Evolutionary conservation across 345 rosid species (phyloP).

Genomic region (Eucalyptus cladocalyx): DNA sequence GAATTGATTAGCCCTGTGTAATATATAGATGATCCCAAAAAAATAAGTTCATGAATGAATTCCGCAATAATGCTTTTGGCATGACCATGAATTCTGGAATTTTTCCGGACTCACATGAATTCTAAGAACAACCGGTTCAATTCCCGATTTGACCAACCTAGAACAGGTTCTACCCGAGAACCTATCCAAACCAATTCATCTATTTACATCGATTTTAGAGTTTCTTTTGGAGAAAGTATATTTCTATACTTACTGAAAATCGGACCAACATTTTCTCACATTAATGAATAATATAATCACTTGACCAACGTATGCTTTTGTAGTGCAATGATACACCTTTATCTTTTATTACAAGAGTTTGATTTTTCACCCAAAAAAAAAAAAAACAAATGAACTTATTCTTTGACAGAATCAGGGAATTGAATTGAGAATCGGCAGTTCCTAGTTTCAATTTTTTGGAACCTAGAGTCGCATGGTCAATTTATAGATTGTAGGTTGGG

Average conservation of each 20-base stretch:
- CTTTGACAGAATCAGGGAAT: fast-evolving
- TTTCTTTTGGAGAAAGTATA: not conserved
- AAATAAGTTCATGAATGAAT: no score
- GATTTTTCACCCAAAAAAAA: not conserved
- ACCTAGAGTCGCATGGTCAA: not conserved
- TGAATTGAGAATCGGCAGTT: fast-evolving
- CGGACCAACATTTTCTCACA: not conserved
- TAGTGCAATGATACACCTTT: no score
- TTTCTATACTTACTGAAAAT: not conserved
- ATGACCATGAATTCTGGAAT: not conserved
- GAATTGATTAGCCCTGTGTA: no score
- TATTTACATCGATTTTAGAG: not conserved
- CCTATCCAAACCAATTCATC: not conserved
- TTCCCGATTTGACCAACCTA: not conserved
- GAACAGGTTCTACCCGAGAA: not conserved
- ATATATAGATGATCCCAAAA: not conserved
- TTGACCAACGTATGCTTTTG: not conserved
- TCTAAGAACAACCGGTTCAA: not conserved
- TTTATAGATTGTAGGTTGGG: not conserved
- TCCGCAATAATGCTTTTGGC: no score
- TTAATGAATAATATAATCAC: not conserved
- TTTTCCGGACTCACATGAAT: not conserved
- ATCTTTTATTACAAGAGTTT: not conserved
- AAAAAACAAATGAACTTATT: not conserved
- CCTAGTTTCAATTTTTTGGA: no score